phyloP scores from a whole-genome alignment of 2,329 filamentous ascomycete genomes.

The Paramyrothecium roridum region DNA sequence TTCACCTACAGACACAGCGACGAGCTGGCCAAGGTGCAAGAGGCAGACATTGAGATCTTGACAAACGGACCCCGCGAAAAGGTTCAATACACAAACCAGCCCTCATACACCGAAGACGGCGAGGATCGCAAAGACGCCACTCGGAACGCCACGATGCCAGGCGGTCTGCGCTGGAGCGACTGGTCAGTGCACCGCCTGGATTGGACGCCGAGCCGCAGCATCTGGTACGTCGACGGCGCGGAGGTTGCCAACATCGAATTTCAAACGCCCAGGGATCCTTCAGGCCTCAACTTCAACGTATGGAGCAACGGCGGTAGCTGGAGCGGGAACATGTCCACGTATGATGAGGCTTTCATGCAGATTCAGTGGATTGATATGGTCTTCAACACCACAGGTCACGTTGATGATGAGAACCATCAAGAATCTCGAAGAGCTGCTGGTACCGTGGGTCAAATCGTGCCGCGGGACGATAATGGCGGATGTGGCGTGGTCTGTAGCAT shows the following conservation, averaged over 20 bases:
- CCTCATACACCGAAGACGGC: constrained; percentile 42
- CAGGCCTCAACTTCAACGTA: constrained; percentile 54
- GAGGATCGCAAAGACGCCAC: constrained; percentile 44
- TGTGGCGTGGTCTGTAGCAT: constrained; percentile 29
- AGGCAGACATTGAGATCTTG: constrained; percentile 51
- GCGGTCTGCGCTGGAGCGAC: constrained; percentile 42
- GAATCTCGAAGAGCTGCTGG: background rate
- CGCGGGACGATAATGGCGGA: constrained; percentile 12
- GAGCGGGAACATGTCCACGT: constrained; percentile 55
- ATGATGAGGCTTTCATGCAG: constrained; percentile 50
- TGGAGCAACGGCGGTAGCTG: constrained; percentile 60
- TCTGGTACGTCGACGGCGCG: constrained; percentile 53
- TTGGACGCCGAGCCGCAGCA: constrained; percentile 50
- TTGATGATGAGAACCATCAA: constrained; percentile 1
- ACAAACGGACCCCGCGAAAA: constrained; percentile 39
- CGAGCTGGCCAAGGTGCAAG: constrained; percentile 38
- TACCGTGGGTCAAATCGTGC: background rate
- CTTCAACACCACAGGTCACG: constrained; percentile 39
- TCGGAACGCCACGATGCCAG: constrained; percentile 42
- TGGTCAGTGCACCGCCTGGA: constrained; percentile 60
- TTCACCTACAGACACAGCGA: constrained; percentile 46
- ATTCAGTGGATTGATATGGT: constrained; percentile 62
- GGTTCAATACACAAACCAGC: constrained; percentile 60
- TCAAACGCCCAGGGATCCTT: constrained; percentile 50
- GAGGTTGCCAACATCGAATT: constrained; percentile 50